Evolutionary conservation across 805 yeast genomes (phyloP), one percentile per base, ranked within the genome.

Genomic region (Ogataea wickerhamii): DNA sequence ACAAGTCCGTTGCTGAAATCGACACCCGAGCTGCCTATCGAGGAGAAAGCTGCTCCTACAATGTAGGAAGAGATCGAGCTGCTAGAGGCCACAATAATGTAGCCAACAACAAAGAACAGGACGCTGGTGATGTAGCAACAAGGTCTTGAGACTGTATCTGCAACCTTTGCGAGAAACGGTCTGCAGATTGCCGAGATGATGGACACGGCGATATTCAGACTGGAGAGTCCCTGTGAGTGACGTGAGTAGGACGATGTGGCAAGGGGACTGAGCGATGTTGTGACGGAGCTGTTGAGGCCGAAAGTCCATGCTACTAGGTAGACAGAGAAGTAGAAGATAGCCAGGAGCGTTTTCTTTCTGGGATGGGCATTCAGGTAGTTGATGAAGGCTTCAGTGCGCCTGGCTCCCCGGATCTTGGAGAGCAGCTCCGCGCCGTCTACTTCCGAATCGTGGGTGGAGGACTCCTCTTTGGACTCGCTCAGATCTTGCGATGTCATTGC

Each of bases 261-360:
- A 39, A 54, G 62, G 12, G 72, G 70, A 8, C 53, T 45, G 40
- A 61, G 64, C 40, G 48, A 58, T 21, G 40, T 54, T 6, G 66
- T 60, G 21, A 69, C 63, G 5, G 55, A 39, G 16, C 52, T 42
- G 36, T 64, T 66, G 16, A 65, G 51, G 16, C 61, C 39, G 19
- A 40, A 31, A 10, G 47, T 51, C 65, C 64, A 62, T 4, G 62
- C 49, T 39, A 96, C 96, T 47, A 62, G 79, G 39, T 87, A 96
- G 95, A 81, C 88, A 82, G 89, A 87, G 56, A 88, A 71, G 48
- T 43, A 66, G 34, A 29, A 51, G 37, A 43, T 40, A 45, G 32
- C n/a, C 8, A 26, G 29, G 17, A 26, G 16, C 7, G n/a, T 8
- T 14, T 26, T 26, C 17, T 13, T 26, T 26, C 16, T 10, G 16